Evolutionary conservation across 164 flowering plant species (phyloP).

Genomic region (Platanus orientalis): DNA sequence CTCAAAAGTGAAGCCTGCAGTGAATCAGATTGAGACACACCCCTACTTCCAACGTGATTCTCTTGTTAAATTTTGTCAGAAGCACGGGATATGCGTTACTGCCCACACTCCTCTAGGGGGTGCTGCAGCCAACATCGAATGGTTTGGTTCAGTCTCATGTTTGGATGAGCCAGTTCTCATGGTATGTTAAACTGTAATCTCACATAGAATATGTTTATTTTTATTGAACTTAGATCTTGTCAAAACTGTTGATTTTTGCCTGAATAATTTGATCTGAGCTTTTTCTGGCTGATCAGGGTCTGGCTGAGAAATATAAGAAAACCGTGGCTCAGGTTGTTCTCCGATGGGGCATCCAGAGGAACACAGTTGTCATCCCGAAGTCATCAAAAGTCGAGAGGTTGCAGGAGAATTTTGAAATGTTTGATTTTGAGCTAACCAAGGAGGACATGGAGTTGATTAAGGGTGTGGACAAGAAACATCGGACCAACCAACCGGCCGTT

Average conservation of each 20-base stretch:
- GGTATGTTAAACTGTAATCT: slow-evolving; percentile 28
- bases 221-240: not conserved
- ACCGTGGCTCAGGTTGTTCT: slow-evolving; percentile 75
- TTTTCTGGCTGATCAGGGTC: slow-evolving; percentile 33
- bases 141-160: slow-evolving; percentile 86
- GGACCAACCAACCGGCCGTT: slow-evolving; percentile 80
- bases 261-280: not conserved
- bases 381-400: slow-evolving; percentile 67
- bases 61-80: slow-evolving; percentile 89
- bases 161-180: slow-evolving; percentile 75
- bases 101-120: slow-evolving; percentile 96
- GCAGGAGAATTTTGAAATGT: slow-evolving; percentile 69
- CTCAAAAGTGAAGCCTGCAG: slow-evolving; percentile 92
- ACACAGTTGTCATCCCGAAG: slow-evolving; percentile 81
- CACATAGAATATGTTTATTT: not conserved
- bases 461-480: slow-evolving; percentile 47
- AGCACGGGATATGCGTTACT: slow-evolving; percentile 84
- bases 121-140: slow-evolving; percentile 71
- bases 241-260: not conserved
- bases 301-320: slow-evolving; percentile 71
- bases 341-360: slow-evolving; percentile 87
- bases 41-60: slow-evolving; percentile 92
- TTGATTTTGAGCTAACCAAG: slow-evolving; percentile 65
- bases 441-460: slow-evolving; percentile 77
- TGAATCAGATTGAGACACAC: slow-evolving; percentile 91